Conservation (phyloP, 257 asterid species). For the Galeopsis tetrahit region DNA sequence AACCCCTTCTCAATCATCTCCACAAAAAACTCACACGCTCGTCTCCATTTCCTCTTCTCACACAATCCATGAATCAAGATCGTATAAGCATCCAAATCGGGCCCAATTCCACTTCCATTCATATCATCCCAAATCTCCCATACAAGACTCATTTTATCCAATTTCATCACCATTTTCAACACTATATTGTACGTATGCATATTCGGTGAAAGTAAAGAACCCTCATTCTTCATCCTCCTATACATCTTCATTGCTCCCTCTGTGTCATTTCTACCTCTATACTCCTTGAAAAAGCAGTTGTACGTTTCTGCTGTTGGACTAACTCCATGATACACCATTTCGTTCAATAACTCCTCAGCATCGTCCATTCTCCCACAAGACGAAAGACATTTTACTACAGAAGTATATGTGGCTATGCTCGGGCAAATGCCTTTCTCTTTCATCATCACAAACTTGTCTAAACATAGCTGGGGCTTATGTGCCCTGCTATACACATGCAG, state of each 20-base stretch:
- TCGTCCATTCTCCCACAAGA: conserved; percentile 80
- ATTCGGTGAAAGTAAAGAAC: conserved; percentile 52
- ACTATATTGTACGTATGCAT: conserved; percentile 72
- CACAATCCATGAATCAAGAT: conserved; percentile 76
- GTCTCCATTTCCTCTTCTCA: conserved; percentile 69
- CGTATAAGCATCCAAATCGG: conserved; percentile 82
- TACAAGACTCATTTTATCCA: conserved; percentile 55
- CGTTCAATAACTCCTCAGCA: conserved; percentile 64
- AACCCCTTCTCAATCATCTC: conserved; percentile 91
- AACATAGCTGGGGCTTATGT: conserved; percentile 75
- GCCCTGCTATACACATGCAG: conserved; percentile 86
- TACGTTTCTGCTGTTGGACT: conserved; percentile 71
- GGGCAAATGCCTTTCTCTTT: conserved; percentile 71
- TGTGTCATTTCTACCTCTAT: conserved; percentile 74
- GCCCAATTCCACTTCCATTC: conserved; percentile 65
- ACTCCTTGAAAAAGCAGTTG: conserved; percentile 82
- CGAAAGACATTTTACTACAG: conserved; percentile 79
- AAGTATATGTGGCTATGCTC: conserved; percentile 67
- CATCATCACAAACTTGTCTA: conserved; percentile 81
- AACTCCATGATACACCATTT: conserved; percentile 67
- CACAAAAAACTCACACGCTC: conserved; percentile 71
- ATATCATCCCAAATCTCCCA: conserved; percentile 86
- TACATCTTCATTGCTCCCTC: conserved; percentile 72
- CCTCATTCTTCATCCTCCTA: conserved; percentile 67
- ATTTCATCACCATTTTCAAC: conserved; percentile 65